Evolutionary conservation across 371 early-diverging fungal genomes (phyloP).

Genomic region (Nematocida sp.): DNA sequence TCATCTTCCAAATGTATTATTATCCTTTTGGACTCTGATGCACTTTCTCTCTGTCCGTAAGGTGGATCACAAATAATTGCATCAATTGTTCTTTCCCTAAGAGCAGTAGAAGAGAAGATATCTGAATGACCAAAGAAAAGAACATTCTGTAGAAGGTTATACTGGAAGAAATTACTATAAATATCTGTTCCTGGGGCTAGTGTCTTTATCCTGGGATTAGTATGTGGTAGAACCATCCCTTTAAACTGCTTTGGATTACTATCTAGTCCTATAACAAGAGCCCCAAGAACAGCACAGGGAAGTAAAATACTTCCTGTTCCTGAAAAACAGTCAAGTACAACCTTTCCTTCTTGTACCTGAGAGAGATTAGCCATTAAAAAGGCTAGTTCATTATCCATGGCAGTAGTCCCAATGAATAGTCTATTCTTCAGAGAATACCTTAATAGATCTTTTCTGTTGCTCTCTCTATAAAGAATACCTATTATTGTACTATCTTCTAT

Average conservation of each 20-base stretch:
- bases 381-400: constrained; percentile 55
- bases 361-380: constrained; percentile 51
- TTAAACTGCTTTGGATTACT: constrained; percentile 30
- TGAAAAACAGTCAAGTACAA: constrained; percentile 53
- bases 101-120: constrained; percentile 5
- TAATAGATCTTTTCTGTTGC: constrained; percentile 41
- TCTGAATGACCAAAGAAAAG: constrained; percentile 22
- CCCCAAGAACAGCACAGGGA: constrained; percentile 38
- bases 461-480: constrained; percentile 29
- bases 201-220: constrained; percentile 41
- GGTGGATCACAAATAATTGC: constrained; percentile 50
- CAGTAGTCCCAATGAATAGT: constrained; percentile 55
- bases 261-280: constrained; percentile 51
- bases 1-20: background rate
- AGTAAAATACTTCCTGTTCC: constrained; percentile 58
- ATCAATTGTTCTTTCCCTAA: constrained; percentile 24
- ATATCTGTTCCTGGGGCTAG: constrained; percentile 26
- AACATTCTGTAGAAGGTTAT: constrained; percentile 5
- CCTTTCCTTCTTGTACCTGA: background rate
- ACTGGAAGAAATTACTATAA: constrained; percentile 50
- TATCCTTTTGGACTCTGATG: background rate
- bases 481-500: background rate
- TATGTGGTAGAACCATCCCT: constrained; percentile 11
- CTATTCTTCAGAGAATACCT: constrained; percentile 42
- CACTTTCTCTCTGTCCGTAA: constrained; percentile 52